Percentiles rank a stretch among this genome's conserved stretches.
Conservation (phyloP, 2,329 filamentous ascomycete genomes). For the Cladophialophora immunda region DNA sequence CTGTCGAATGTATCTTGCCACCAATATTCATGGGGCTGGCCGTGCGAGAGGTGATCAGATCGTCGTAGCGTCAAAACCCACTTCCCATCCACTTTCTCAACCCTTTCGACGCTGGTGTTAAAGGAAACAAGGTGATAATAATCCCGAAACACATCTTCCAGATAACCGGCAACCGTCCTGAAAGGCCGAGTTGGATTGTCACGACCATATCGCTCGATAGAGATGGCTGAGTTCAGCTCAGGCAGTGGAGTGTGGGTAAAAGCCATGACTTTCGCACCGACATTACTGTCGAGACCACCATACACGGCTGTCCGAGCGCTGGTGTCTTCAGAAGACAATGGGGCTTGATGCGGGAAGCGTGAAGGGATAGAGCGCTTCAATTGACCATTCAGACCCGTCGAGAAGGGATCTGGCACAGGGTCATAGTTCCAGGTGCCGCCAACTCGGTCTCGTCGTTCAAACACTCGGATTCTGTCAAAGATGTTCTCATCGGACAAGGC, state of each 20-base stretch:
- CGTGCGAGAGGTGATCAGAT: conserved; percentile 17
- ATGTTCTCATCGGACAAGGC: conserved; percentile 45
- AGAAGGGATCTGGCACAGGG: conserved; percentile 42
- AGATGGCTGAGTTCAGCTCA: conserved; percentile 39
- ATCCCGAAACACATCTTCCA: conserved; percentile 42
- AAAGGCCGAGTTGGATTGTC: conserved; percentile 43
- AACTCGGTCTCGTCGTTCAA: conserved; percentile 45
- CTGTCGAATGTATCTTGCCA: conserved; percentile 57
- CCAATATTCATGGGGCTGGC: conserved; percentile 34
- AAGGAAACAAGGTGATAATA: conserved; percentile 48
- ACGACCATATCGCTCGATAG: conserved; percentile 36
- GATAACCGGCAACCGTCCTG: conserved; percentile 39
- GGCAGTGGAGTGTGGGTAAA: conserved; percentile 45
- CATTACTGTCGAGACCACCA: conserved; percentile 43
- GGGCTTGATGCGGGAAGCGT: conserved; percentile 37
- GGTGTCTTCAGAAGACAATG: conserved; percentile 36
- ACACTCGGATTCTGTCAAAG: conserved; percentile 46
- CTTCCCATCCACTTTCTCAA: conserved; percentile 42
- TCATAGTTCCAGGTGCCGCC: conserved; percentile 48
- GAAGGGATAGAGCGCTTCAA: conserved; percentile 29
- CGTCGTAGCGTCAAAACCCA: conserved; percentile 46
- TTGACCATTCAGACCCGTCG: conserved; percentile 14
- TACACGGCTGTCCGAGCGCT: conserved; percentile 42
- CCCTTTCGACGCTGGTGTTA: conserved; percentile 46
- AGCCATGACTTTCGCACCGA: conserved; percentile 43